Conservation (phyloP, 108 stramenopile species). For the Nannochloropsis salina region DNA sequence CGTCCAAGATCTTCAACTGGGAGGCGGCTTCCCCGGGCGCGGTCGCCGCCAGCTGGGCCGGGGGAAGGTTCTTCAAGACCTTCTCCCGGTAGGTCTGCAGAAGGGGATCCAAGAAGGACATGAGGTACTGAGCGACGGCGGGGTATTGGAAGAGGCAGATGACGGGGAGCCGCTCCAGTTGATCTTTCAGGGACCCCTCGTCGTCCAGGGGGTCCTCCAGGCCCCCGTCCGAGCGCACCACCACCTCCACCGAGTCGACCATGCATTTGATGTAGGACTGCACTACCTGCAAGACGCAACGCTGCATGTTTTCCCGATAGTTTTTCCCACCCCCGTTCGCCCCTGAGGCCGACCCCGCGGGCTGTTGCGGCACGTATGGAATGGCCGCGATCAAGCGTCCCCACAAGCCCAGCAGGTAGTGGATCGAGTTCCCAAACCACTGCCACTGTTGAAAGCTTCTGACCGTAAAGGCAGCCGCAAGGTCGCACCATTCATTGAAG, state of each 20-base stretch:
- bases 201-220: constrained; percentile 89
- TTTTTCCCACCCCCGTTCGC: constrained; percentile 63
- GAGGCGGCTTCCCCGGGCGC: neutral
- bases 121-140: constrained; percentile 66
- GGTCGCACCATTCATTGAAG: constrained; percentile 87
- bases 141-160: constrained; percentile 88
- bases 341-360: constrained; percentile 74
- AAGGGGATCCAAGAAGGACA: constrained; percentile 79
- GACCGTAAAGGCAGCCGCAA: constrained; percentile 81
- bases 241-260: constrained; percentile 82
- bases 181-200: constrained; percentile 85
- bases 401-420: constrained; percentile 93
- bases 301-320: constrained; percentile 36
- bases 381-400: constrained; percentile 91
- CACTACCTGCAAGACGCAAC: constrained; percentile 75
- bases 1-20: constrained; percentile 61
- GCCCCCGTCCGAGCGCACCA: constrained; percentile 70
- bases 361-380: constrained; percentile 86
- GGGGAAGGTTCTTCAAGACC: constrained; percentile 57
- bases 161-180: constrained; percentile 85
- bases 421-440: constrained; percentile 86
- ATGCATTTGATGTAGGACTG: constrained; percentile 87
- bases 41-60: constrained; percentile 31
- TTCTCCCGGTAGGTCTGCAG: constrained; percentile 71
- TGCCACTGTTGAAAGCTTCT: constrained; percentile 90